These are phyloP conservation scores for Capronia epimyces DNA, from an alignment of 2,329 filamentous ascomycete species.

Conservation along the genomic window DNA sequence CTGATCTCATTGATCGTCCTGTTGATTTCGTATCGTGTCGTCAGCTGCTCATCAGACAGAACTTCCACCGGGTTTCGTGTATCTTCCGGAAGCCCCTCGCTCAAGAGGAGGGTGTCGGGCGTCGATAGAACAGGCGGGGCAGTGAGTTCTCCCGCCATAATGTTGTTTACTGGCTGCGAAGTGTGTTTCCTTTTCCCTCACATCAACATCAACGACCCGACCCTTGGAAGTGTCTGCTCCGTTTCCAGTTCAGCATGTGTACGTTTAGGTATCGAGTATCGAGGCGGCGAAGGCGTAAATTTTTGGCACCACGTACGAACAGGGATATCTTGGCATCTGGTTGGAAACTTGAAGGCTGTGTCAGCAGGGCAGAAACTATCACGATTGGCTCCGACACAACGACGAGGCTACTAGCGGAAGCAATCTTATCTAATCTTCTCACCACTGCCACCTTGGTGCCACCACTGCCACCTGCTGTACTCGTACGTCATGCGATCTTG, in stretches of 20 bases:
- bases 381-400: background rate
- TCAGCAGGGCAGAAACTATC: background rate
- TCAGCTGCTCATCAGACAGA: conserved; percentile 63
- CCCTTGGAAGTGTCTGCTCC: too few species aligned
- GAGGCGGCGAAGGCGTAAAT: background rate
- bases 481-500: background rate
- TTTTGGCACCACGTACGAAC: background rate
- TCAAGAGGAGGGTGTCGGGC: conserved; percentile 56
- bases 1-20: conserved; percentile 72
- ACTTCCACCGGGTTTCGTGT: conserved; percentile 20
- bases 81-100: conserved; percentile 43
- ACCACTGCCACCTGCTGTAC: too few species aligned
- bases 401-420: background rate
- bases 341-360: background rate
- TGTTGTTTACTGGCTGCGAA: background rate
- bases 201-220: too few species aligned
- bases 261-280: too few species aligned
- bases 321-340: background rate
- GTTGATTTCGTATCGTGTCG: conserved; percentile 74
- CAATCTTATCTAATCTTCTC: background rate
- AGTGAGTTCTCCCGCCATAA: conserved; percentile 31
- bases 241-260: too few species aligned
- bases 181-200: too few species aligned
- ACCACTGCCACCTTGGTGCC: too few species aligned
- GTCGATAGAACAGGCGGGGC: conserved; percentile 57